These are phyloP conservation scores for Raddia guianensis DNA, from an alignment of 176 grass and related monocot genomes.

Conservation along the genomic window DNA sequence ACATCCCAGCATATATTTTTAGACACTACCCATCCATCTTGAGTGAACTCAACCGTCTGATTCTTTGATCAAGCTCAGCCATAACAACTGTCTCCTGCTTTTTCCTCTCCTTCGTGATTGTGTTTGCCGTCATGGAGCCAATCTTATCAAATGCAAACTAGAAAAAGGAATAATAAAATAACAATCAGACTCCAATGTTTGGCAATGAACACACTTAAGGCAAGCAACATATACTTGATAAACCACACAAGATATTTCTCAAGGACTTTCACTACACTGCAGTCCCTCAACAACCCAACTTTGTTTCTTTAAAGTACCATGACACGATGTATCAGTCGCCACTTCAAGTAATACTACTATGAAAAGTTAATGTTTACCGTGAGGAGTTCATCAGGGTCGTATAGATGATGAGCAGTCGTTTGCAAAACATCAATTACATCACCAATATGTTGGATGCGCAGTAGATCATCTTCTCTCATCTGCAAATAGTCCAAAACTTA, in stretches of 20 bases:
- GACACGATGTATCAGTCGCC: neutral
- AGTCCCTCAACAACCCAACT: neutral
- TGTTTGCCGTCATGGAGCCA: slow-evolving; percentile 86
- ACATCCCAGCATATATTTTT: neutral
- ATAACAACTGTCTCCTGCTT: slow-evolving; percentile 91
- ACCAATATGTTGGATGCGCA: slow-evolving; percentile 77
- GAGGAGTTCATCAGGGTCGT: slow-evolving; percentile 87
- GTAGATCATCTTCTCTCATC: slow-evolving; percentile 95
- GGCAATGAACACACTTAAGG: neutral
- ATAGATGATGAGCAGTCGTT: slow-evolving; percentile 71
- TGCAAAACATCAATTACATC: slow-evolving; percentile 96
- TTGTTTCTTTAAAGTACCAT: neutral
- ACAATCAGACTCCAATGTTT: neutral
- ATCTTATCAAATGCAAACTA: slow-evolving; percentile 97
- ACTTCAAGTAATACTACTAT: neutral
- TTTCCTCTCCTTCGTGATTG: slow-evolving; percentile 95
- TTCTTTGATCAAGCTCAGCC: slow-evolving; percentile 92
- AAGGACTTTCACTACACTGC: neutral
- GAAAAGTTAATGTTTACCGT: slow-evolving; percentile 49
- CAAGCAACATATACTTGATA: neutral
- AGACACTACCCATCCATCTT: slow-evolving; percentile 69
- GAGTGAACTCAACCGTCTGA: slow-evolving; percentile 70
- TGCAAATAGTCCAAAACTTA: slow-evolving; percentile 31
- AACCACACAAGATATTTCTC: neutral
- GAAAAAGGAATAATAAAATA: slow-evolving; percentile 9